Conservation (phyloP, 2,329 filamentous ascomycete species). For the Dichotomopilus funicola region DNA sequence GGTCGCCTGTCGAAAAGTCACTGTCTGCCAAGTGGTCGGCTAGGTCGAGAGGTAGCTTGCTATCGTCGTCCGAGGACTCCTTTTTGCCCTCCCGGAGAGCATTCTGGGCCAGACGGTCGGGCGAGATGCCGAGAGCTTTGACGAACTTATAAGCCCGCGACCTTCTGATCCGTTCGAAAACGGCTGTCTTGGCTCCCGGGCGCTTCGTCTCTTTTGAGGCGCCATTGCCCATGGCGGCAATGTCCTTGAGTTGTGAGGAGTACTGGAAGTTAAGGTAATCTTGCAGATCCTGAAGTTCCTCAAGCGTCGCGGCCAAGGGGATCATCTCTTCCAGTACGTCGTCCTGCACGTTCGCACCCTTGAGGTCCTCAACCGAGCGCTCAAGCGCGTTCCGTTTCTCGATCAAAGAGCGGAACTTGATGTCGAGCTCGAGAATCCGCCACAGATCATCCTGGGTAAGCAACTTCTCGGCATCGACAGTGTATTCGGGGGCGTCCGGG, state of each 20-base stretch:
- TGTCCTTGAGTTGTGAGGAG: slow-evolving; percentile 72
- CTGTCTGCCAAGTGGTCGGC: slow-evolving; percentile 70
- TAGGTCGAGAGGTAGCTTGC: slow-evolving; percentile 73
- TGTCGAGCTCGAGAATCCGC: slow-evolving; percentile 89
- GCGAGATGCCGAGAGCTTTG: slow-evolving; percentile 80
- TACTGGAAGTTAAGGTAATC: slow-evolving; percentile 97
- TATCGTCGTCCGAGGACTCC: slow-evolving; percentile 77
- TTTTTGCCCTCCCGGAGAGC: slow-evolving; percentile 71
- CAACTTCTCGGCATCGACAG: slow-evolving; percentile 76
- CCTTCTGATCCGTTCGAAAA: slow-evolving; percentile 79
- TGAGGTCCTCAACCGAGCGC: slow-evolving; percentile 69
- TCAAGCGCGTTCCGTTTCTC: slow-evolving; percentile 87
- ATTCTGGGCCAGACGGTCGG: slow-evolving; percentile 84
- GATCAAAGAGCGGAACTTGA: slow-evolving; percentile 87
- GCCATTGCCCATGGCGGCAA: slow-evolving; percentile 54
- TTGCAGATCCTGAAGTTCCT: slow-evolving; percentile 92
- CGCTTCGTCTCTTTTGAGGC: slow-evolving; percentile 65
- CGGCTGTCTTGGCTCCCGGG: slow-evolving; percentile 71
- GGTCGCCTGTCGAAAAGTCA: slow-evolving; percentile 68
- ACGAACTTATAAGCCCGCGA: slow-evolving; percentile 77
- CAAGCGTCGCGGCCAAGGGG: slow-evolving; percentile 73
- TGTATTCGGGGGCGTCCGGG: slow-evolving; percentile 63
- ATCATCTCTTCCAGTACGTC: slow-evolving; percentile 75
- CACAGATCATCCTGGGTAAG: slow-evolving; percentile 89
- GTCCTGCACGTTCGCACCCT: slow-evolving; percentile 59